phyloP scores from a whole-genome alignment of 2,329 filamentous ascomycete genomes.

The Zarea fungicola region DNA sequence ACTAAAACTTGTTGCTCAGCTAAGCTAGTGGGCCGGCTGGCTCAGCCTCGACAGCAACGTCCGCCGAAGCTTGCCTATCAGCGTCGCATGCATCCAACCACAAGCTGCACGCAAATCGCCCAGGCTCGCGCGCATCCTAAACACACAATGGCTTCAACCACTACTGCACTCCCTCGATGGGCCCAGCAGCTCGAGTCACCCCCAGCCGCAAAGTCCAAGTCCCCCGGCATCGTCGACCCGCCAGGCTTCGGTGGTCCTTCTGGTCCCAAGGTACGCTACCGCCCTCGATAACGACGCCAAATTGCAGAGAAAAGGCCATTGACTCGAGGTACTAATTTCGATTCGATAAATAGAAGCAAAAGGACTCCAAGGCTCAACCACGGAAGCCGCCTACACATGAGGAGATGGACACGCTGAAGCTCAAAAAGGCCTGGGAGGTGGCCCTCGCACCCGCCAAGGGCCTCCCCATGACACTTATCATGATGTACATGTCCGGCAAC shows the following conservation, averaged over 20 bases:
- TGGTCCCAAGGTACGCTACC: constrained; percentile 50
- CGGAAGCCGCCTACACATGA: constrained; percentile 67
- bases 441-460: constrained; percentile 89
- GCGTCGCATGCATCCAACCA: not conserved
- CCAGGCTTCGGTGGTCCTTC: constrained; percentile 66
- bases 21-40: constrained; percentile 7
- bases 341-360: constrained; percentile 42
- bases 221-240: constrained; percentile 70
- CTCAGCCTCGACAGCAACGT: not conserved
- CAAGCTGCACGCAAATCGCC: not conserved
- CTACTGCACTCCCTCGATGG: constrained; percentile 62
- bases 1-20: not conserved
- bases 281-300: not conserved
- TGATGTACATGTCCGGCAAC: constrained; percentile 99
- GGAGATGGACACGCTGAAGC: constrained; percentile 91
- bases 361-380: constrained; percentile 43
- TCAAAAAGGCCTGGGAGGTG: constrained; percentile 99
- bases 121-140: not conserved
- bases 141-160: constrained; percentile 26
- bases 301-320: not conserved
- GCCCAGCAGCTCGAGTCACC: constrained; percentile 72
- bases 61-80: not conserved
- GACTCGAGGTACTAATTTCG: constrained; percentile 12
- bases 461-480: constrained; percentile 96
- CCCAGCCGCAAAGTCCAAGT: constrained; percentile 61